Conservation (phyloP, 2,329 filamentous ascomycete genomes). For the Xylariaceae sp. region DNA sequence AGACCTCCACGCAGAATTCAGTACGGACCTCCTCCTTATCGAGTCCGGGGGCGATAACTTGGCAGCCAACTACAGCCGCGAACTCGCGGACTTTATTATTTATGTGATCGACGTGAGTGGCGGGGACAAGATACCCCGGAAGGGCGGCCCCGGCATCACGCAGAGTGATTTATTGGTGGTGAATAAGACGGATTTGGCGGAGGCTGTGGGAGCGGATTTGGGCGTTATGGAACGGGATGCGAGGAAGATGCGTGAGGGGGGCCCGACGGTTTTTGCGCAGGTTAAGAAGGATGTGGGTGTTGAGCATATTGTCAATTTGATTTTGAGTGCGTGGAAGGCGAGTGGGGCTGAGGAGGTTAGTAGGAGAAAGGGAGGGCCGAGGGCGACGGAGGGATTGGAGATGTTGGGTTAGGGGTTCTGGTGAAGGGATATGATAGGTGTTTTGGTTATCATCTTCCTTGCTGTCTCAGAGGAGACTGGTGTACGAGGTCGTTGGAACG, state of each 20-base stretch:
- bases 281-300: constrained; percentile 90
- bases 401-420: constrained; percentile 29
- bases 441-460: not conserved
- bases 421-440: not conserved
- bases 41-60: constrained; percentile 96
- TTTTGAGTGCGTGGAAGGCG: constrained; percentile 86
- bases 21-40: constrained; percentile 81
- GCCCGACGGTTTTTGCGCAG: constrained; percentile 91
- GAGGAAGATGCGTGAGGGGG: constrained; percentile 89
- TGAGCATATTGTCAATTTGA: constrained; percentile 79
- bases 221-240: constrained; percentile 92
- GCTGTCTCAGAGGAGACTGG: not conserved
- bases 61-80: constrained; percentile 90
- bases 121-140: constrained; percentile 92
- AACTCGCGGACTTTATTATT: constrained; percentile 95
- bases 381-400: constrained; percentile 52
- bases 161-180: constrained; percentile 90
- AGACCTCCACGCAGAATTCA: constrained; percentile 75
- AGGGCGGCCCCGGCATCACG: constrained; percentile 94
- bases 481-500: not conserved
- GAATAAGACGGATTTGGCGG: constrained; percentile 94
- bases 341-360: constrained; percentile 68
- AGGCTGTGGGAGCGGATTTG: constrained; percentile 84
- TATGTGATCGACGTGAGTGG: constrained; percentile 98
- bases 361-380: constrained; percentile 51